These are phyloP conservation scores for Podaxis sp. DNA, from an alignment of 768 basidiomycete genomes.

Conservation along the genomic window DNA sequence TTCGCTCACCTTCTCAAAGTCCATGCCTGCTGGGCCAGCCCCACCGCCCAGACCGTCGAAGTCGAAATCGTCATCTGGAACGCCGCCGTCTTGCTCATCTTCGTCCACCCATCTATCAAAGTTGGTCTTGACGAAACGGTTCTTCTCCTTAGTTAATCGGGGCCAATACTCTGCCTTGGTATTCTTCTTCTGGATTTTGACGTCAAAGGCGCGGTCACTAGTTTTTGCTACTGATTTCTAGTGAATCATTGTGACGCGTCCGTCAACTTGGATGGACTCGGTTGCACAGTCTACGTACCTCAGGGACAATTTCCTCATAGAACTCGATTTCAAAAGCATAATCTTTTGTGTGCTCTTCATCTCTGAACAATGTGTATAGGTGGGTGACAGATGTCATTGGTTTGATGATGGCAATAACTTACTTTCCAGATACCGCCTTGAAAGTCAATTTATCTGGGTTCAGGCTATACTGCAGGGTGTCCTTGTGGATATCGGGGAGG, in stretches of 20 bases:
- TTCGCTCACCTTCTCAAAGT: constrained; percentile 57
- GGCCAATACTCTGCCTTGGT: constrained; percentile 83
- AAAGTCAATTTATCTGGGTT: constrained; percentile 58
- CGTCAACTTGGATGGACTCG: not conserved
- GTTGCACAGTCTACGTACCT: constrained; percentile 44
- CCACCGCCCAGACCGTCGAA: constrained; percentile 42
- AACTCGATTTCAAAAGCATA: constrained; percentile 79
- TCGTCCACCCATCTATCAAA: constrained; percentile 97
- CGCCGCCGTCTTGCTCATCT: constrained; percentile 84
- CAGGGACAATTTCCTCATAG: constrained; percentile 71
- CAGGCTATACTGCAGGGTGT: constrained; percentile 58
- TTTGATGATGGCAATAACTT: constrained; percentile 23
- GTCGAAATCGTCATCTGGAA: constrained; percentile 44
- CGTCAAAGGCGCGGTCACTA: constrained; percentile 62
- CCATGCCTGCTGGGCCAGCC: constrained; percentile 37
- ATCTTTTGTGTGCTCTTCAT: constrained; percentile 50
- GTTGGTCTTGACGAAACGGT: constrained; percentile 88
- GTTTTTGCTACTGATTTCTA: constrained; percentile 61
- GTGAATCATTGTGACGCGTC: not conserved
- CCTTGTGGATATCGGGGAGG: constrained; percentile 66
- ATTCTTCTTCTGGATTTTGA: constrained; percentile 82
- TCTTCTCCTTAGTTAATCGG: constrained; percentile 85
- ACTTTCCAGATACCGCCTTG: constrained; percentile 67
- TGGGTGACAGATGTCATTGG: not conserved
- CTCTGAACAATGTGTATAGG: constrained; percentile 22